Evolutionary conservation across 163 green algal genomes (phyloP), one percentile per base, ranked within the genome.

Genomic region (Chlorella variabilis): DNA sequence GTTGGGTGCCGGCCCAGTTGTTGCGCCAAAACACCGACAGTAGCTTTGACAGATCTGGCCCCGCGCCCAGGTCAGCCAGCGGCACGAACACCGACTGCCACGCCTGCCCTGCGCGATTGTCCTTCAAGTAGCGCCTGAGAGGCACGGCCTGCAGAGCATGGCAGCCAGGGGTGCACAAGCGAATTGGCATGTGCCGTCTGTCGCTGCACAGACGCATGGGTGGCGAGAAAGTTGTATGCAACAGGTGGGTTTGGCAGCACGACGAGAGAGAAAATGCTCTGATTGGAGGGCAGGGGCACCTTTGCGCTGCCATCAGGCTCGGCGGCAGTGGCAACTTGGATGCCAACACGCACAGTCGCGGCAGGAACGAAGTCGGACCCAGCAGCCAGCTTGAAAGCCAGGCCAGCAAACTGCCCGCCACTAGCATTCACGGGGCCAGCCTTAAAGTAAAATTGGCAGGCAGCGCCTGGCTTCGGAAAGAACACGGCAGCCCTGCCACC

Each of bases 21-120:
- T 67, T 38, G 6, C 8, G 9, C 49, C 71, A 78, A 27, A 56
- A 78, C 18, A 67, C 23, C 13, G 45, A 38, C 33, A 67, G 33
- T 4, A 45, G 27, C 20, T 49, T 48, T 8, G 17, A 36, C 7
- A 27, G 34, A 2, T 27, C 34, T 20, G 45, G 21, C 0, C 49
- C 69, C 1, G 69, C 45, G 13, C 25, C 54, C 49, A 78, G 34
- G 33, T 51, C 49, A 9, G 71, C 33, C 33, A 78, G 51, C 20
- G 71, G 71, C 8, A 78, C 34, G 34, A 56, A 78, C 33, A 78
- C 71, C 6, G 48, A 33, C 49, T 67, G 49, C 71, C 71, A 78
- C 33, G 71, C 25, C n/a, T 36, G 33, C 33, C 49, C 33, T 6
- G 8, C 71, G 38, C 27, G 36, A 6, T 23, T 34, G 20, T 42